phyloP scores from a whole-genome alignment of 345 rosid species.

The Murraya koenigii region DNA sequence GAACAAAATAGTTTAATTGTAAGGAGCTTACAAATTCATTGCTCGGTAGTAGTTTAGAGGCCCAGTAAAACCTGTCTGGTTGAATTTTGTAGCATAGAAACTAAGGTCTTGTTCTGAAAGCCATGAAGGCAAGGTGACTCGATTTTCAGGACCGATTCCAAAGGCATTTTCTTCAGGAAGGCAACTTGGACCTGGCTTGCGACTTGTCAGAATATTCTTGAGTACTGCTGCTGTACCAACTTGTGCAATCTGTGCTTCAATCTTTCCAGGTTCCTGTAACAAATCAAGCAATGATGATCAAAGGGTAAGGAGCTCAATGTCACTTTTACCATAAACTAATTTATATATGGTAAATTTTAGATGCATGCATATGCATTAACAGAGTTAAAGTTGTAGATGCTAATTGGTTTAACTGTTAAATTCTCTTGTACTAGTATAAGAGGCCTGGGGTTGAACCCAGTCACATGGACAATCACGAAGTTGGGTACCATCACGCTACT shows the following conservation, averaged over 20 bases:
- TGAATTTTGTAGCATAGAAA: constrained; percentile 43
- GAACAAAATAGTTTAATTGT: too few relatives aligned
- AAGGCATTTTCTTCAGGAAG: constrained; percentile 47
- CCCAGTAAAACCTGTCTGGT: constrained; percentile 64
- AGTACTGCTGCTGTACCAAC: constrained; percentile 40
- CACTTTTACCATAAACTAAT: neutral
- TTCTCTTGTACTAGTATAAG: too few relatives aligned
- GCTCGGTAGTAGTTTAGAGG: constrained; percentile 78
- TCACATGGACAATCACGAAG: too few relatives aligned
- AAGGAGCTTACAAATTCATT: constrained; percentile 53
- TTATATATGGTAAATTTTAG: neutral
- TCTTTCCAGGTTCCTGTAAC: constrained; percentile 52
- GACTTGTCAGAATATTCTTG: constrained; percentile 33
- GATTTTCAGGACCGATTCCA: constrained; percentile 15
- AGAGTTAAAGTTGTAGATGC: neutral
- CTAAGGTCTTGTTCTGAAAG: constrained; percentile 55
- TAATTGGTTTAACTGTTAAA: too few relatives aligned
- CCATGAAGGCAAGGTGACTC: constrained; percentile 56
- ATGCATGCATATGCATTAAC: neutral
- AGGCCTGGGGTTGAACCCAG: too few relatives aligned
- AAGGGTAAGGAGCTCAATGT: neutral
- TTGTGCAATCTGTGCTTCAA: constrained; percentile 50
- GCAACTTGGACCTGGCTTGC: constrained; percentile 46
- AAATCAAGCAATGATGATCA: neutral
- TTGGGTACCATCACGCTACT: too few relatives aligned